phyloP scores from a whole-genome alignment of 2,329 filamentous ascomycete genomes.

The Trichophyton benhamiae region DNA sequence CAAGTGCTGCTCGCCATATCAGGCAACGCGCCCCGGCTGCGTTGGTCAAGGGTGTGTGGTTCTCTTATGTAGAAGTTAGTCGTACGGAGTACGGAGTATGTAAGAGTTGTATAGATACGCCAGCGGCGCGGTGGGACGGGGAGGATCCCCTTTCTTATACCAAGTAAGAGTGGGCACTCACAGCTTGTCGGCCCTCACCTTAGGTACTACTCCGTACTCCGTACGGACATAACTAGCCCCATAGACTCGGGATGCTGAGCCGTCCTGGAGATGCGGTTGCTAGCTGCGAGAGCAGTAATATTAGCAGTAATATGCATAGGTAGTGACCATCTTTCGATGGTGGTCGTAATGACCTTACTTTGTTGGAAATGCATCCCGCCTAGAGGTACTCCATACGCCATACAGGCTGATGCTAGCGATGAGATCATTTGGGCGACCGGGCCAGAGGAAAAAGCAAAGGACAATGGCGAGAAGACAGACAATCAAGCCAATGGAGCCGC shows the following conservation, averaged over 20 bases:
- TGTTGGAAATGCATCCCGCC: constrained; percentile 1
- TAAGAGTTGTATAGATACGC: not conserved
- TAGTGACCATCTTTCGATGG: not conserved
- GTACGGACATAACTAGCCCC: too few species aligned
- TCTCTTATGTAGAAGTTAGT: not conserved
- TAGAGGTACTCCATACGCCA: not conserved
- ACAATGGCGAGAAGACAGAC: constrained; percentile 1
- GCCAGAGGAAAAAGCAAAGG: constrained; percentile 3
- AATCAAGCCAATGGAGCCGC: not conserved
- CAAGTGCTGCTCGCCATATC: constrained; percentile 3
- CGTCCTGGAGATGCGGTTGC: not conserved
- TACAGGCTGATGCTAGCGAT: not conserved
- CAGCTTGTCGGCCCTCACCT: not conserved
- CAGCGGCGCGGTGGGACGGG: constrained; percentile 4
- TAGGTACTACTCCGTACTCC: not conserved
- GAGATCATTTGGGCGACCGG: constrained; percentile 3
- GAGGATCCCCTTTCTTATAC: not conserved
- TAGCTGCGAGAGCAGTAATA: too few species aligned
- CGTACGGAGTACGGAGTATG: not conserved
- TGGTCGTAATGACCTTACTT: not conserved
- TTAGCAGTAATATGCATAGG: not conserved
- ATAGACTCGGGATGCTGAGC: not conserved
- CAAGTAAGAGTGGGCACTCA: not conserved
- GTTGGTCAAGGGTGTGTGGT: not conserved
- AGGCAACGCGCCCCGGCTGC: constrained; percentile 2